A percentile compares a stretch with the other conserved stretches of the same genome.
These are phyloP conservation scores for Musa beccarii DNA, from an alignment of 176 grass and related monocot species.

Conservation along the genomic window DNA sequence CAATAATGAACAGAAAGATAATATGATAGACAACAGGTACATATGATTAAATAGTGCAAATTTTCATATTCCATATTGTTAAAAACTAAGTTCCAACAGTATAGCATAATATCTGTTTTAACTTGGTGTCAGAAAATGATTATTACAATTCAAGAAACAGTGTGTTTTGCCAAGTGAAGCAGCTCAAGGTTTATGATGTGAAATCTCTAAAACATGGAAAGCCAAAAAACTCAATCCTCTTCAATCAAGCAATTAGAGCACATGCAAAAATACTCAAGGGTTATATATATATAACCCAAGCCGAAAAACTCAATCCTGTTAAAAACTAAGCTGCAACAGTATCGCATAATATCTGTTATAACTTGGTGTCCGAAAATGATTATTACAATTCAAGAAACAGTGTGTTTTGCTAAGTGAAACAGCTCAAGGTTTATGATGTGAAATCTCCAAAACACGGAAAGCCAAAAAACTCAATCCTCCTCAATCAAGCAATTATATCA, in stretches of 20 bases:
- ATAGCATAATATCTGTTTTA: not conserved
- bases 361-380: not conserved
- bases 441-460: too few species aligned
- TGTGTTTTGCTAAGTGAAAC: not conserved
- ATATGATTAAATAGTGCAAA: not conserved
- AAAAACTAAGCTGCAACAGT: not conserved
- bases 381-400: constrained; percentile 1
- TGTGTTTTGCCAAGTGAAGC: not conserved
- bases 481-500: too few species aligned
- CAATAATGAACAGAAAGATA: not conserved
- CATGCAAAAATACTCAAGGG: not conserved
- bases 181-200: not conserved
- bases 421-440: not conserved
- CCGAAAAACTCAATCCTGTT: not conserved
- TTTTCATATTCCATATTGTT: not conserved
- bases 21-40: not conserved
- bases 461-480: too few species aligned
- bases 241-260: too few species aligned
- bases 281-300: too few species aligned
- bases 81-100: not conserved
- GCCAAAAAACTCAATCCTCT: too few species aligned
- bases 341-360: not conserved
- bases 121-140: not conserved
- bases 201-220: too few species aligned
- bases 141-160: constrained; percentile 1